These are phyloP conservation scores for Apiotrichum laibachii DNA, from an alignment of 1,284 basidiomycete genomes.

Conservation along the genomic window DNA sequence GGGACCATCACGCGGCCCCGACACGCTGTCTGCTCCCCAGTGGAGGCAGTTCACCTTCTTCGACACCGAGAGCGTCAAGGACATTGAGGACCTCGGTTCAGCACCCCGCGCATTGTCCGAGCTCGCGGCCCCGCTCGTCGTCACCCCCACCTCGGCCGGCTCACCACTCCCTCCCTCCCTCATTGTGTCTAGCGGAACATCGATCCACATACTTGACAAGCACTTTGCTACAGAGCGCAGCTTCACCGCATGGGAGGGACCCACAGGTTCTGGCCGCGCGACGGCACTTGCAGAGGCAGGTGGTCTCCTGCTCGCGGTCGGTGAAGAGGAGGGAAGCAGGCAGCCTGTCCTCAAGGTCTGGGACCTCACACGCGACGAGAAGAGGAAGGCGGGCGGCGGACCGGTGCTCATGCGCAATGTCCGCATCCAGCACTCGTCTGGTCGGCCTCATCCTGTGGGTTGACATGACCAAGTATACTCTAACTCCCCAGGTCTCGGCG, in stretches of 20 bases:
- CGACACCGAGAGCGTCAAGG: slow-evolving; percentile 64
- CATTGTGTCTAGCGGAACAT: slow-evolving; percentile 38
- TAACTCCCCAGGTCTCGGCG: slow-evolving; percentile 63
- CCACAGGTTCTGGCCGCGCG: slow-evolving; percentile 24
- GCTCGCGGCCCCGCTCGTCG: slow-evolving; percentile 33
- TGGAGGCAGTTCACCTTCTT: slow-evolving; percentile 72
- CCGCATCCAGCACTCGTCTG: slow-evolving; percentile 67
- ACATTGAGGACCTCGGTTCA: slow-evolving; percentile 69
- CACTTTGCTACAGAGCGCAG: slow-evolving; percentile 69
- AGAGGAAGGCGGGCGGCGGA: slow-evolving; percentile 58
- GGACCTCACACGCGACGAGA: slow-evolving; percentile 75
- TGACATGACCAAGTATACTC: not conserved
- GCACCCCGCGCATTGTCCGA: slow-evolving; percentile 68
- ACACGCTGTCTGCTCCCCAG: slow-evolving; percentile 32
- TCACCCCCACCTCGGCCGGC: slow-evolving; percentile 34
- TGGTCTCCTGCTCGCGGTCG: slow-evolving; percentile 76
- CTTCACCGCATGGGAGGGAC: slow-evolving; percentile 73
- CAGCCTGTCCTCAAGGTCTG: slow-evolving; percentile 82
- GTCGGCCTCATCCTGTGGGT: slow-evolving; percentile 75
- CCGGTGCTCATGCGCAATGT: slow-evolving; percentile 72
- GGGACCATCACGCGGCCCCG: slow-evolving; percentile 16
- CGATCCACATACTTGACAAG: slow-evolving; percentile 58
- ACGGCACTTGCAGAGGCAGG: slow-evolving; percentile 63
- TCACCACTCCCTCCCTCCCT: slow-evolving; percentile 40
- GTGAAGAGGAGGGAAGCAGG: slow-evolving; percentile 74